Base-by-base conservation (phyloP, 805 yeast genomes). In the Scheffersomyces spartinae region DNA sequence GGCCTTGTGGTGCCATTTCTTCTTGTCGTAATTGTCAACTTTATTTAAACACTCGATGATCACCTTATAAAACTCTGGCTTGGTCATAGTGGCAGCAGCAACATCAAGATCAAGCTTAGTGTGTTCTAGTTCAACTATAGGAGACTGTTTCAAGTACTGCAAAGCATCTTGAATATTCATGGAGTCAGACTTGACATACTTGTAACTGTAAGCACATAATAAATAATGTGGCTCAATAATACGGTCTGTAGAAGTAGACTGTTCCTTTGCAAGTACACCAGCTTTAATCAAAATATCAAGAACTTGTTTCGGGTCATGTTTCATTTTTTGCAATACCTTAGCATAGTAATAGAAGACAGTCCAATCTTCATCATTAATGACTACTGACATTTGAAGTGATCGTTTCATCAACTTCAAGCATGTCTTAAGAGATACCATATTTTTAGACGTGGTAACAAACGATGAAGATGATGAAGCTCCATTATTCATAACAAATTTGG, bases 1-100 rank as follows among this genome's bases (percentile, higher is more conserved):
- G 2, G 96, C 93, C 27, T 80, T 68, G 43, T 91, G 97, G 27
- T 85, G 94, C 96, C 96, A 85, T 27, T 74, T 81, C 44, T 75
- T 81, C 44, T 79, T 85, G 45, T 88, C 97, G 7, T 68, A 50
- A 0, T 55, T 26, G 10, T 65, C 48, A 3, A 83, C 42, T 29
- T 55, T 67, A 20, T 52, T 52, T 20, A 83, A 46, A 6, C 71
- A 47, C 1, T 43, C 44, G 1, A 77, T 51, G 3, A 77, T 49
- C 8, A 53, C 38, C 6, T 43, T 34, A 27, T 49, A 60, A 33
- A 71, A 60, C 1, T 42, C 43, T 3, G 37, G 23, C n/a, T 43
- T 32, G 11, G 36, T 32, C 10, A 35, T 29, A 7, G 34, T 13
- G 2, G 26, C 26, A 4, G 31, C 20, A 9, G 26, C 22, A 2